phyloP scores from a whole-genome alignment of 2,329 filamentous ascomycete species.

The Sphaerostilbella broomeana region DNA sequence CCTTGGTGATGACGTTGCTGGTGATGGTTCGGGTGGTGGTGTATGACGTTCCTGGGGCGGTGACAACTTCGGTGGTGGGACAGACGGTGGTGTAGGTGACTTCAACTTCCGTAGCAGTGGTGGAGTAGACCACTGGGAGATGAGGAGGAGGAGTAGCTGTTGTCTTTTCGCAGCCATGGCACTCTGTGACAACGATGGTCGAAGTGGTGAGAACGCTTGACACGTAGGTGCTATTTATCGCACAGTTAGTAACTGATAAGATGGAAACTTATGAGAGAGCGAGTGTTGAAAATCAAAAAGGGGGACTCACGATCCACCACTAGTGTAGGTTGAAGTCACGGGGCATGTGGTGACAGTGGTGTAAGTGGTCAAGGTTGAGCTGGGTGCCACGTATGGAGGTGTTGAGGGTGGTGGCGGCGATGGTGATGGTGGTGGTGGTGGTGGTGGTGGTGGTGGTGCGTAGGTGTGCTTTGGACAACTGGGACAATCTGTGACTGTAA shows the following conservation, averaged over 20 bases:
- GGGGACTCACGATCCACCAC: slow-evolving; percentile 33
- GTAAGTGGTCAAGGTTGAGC: slow-evolving; percentile 23
- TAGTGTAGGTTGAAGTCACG: slow-evolving; percentile 36
- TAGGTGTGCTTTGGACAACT: slow-evolving; percentile 26
- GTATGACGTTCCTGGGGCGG: slow-evolving; percentile 27
- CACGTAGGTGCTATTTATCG: slow-evolving; percentile 36
- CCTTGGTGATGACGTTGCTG: slow-evolving; percentile 23
- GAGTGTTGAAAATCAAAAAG: not conserved
- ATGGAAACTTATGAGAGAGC: too few relatives aligned
- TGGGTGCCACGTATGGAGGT: too few relatives aligned
- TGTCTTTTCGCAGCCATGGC: slow-evolving; percentile 31
- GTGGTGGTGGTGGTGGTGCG: too few relatives aligned
- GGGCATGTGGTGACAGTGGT: slow-evolving; percentile 41
- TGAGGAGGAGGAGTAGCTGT: too few relatives aligned
- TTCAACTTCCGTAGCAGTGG: slow-evolving; percentile 28
- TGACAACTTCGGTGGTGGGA: slow-evolving; percentile 30
- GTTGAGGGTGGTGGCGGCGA: too few relatives aligned
- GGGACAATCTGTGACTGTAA: slow-evolving; percentile 36
- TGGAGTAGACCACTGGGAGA: slow-evolving; percentile 26
- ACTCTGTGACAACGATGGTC: slow-evolving; percentile 36
- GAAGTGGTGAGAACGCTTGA: slow-evolving; percentile 38
- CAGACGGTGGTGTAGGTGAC: slow-evolving; percentile 35
- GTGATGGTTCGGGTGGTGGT: slow-evolving; percentile 21
- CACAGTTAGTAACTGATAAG: too few relatives aligned
- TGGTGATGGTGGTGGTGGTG: too few relatives aligned